These are phyloP conservation scores for Aechmea fasciata DNA, from an alignment of 176 grass and related monocot genomes.

Conservation along the genomic window DNA sequence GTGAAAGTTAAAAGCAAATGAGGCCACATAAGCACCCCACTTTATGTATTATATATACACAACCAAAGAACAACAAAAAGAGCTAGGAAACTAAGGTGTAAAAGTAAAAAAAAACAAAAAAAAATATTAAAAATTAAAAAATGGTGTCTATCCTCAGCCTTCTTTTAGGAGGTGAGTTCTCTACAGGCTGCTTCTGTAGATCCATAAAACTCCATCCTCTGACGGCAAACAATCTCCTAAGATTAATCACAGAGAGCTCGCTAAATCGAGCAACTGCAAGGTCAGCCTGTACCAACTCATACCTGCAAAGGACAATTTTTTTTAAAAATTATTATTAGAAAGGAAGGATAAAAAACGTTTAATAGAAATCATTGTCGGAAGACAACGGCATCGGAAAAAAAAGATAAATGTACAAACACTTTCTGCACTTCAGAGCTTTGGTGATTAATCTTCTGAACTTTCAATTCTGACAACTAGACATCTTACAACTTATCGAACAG, in stretches of 20 bases:
- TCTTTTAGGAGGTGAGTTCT: slow-evolving; percentile 21
- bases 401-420: too few relatives aligned
- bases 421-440: too few relatives aligned
- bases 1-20: too few relatives aligned
- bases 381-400: neutral
- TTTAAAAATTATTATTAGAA: too few relatives aligned
- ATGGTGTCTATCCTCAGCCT: slow-evolving; percentile 55
- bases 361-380: neutral
- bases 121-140: slow-evolving; percentile 19
- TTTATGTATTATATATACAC: too few relatives aligned
- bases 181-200: slow-evolving; percentile 22
- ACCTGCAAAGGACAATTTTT: slow-evolving; percentile 29
- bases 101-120: too few relatives aligned
- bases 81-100: too few relatives aligned
- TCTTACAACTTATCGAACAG: too few relatives aligned
- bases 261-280: slow-evolving; percentile 22
- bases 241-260: slow-evolving; percentile 29
- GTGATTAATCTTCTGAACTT: too few relatives aligned
- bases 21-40: too few relatives aligned
- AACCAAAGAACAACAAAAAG: too few relatives aligned
- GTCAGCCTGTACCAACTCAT: slow-evolving; percentile 61
- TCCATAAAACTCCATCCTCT: slow-evolving; percentile 23
- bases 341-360: neutral
- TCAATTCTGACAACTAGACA: too few relatives aligned
- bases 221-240: slow-evolving; percentile 28